Conservation (phyloP, 805 yeast genomes). For the Yamadazyma takamatsuzukensis region DNA sequence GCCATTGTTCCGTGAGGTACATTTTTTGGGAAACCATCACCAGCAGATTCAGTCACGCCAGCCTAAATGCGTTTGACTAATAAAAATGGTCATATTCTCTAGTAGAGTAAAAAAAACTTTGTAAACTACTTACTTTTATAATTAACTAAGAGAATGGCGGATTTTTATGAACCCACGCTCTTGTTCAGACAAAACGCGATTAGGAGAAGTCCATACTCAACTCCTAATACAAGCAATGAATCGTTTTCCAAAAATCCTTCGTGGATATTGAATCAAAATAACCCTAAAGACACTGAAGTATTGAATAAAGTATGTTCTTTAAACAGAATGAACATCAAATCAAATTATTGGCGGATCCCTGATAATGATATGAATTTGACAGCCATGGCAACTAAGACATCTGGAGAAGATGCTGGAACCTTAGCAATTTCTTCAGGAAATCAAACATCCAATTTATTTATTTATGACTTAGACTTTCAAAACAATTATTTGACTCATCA, state of each 20-base stretch:
- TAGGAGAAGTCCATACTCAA: slow-evolving; percentile 19
- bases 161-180: slow-evolving; percentile 39
- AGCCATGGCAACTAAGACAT: slow-evolving; percentile 29
- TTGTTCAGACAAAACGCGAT: slow-evolving; percentile 42
- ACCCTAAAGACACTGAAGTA: slow-evolving; percentile 27
- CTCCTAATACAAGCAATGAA: slow-evolving; percentile 20
- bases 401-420: slow-evolving; percentile 21
- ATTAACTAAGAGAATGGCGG: slow-evolving; percentile 22
- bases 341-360: slow-evolving; percentile 45
- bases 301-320: slow-evolving; percentile 41
- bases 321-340: slow-evolving; percentile 37
- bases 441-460: slow-evolving; percentile 42
- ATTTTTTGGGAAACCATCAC: slow-evolving; percentile 3
- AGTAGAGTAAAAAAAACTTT: too few relatives aligned
- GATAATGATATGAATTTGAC: slow-evolving; percentile 43
- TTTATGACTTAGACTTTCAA: slow-evolving; percentile 43
- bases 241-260: slow-evolving; percentile 9
- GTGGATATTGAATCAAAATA: slow-evolving; percentile 29
- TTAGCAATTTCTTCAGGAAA: slow-evolving; percentile 54
- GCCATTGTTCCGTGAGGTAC: slow-evolving; percentile 2
- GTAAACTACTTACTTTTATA: too few relatives aligned
- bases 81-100: too few relatives aligned
- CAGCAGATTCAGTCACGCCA: too few relatives aligned
- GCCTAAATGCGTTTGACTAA: too few relatives aligned
- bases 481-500: slow-evolving; percentile 49